Percentiles rank a stretch among this genome's conserved stretches.
Conservation (phyloP, 192 early-diverging fungal genomes). For the Dissophora ornata region DNA sequence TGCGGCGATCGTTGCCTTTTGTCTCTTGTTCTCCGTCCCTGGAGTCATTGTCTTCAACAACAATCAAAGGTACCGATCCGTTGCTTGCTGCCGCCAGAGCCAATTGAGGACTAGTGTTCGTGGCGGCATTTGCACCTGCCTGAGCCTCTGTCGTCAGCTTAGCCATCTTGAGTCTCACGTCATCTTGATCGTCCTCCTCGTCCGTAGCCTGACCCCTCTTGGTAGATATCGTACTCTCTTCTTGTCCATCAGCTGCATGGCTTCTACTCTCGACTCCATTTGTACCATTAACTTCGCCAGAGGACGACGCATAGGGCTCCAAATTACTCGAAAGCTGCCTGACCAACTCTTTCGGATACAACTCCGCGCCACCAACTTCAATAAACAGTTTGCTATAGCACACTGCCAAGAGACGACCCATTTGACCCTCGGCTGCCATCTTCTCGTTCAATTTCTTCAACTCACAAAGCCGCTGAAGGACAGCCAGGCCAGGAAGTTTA, state of each 20-base stretch:
- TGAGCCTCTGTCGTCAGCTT: not conserved
- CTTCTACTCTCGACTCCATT: not conserved
- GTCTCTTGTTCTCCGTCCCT: not conserved
- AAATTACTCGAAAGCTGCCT: slow-evolving; percentile 14
- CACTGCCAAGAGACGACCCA: slow-evolving; percentile 34
- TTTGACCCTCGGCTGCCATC: slow-evolving; percentile 50
- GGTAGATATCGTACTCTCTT: not conserved
- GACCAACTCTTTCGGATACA: slow-evolving; percentile 47
- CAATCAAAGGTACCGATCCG: not conserved
- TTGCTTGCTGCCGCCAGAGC: not conserved
- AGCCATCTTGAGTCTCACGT: slow-evolving; percentile 11
- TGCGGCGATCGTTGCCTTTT: not conserved
- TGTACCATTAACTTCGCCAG: too few species aligned
- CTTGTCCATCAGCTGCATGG: not conserved
- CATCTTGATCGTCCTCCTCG: slow-evolving; percentile 13
- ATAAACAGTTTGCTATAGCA: slow-evolving; percentile 51
- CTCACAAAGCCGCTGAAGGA: slow-evolving; percentile 38
- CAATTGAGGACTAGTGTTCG: not conserved
- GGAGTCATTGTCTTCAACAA: not conserved
- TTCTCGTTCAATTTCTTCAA: slow-evolving; percentile 51
- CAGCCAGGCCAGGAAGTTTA: slow-evolving; percentile 16
- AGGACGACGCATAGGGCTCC: slow-evolving; percentile 2
- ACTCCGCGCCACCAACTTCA: slow-evolving; percentile 43
- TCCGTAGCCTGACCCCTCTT: slow-evolving; percentile 4
- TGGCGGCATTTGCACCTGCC: not conserved